These are phyloP conservation scores for Talaromyces proteolyticus DNA, from an alignment of 495 filamentous ascomycete genomes.

Conservation along the genomic window DNA sequence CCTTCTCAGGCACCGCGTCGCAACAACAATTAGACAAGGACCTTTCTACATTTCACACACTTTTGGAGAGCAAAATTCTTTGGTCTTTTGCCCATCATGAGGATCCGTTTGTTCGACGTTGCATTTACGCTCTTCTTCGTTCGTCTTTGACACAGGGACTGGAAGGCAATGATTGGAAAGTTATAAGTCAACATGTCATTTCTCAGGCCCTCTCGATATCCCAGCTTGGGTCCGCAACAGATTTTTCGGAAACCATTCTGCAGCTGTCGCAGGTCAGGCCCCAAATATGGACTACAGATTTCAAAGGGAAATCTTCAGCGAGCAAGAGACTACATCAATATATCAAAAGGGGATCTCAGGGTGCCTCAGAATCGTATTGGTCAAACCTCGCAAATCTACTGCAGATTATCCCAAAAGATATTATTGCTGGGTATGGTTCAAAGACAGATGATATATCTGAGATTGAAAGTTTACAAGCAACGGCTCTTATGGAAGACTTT, in stretches of 20 bases:
- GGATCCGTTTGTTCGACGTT: constrained; percentile 66
- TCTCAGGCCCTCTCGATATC: constrained; percentile 58
- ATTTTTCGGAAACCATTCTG: constrained; percentile 59
- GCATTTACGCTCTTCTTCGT: constrained; percentile 63
- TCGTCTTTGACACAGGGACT: constrained; percentile 50
- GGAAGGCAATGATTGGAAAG: constrained; percentile 49
- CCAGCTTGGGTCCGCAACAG: constrained; percentile 67
- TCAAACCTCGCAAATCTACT: constrained; percentile 54
- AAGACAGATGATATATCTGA: constrained; percentile 29
- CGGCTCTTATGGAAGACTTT: constrained; percentile 53
- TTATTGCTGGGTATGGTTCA: constrained; percentile 41
- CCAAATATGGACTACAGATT: constrained; percentile 67
- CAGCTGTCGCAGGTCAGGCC: constrained; percentile 57
- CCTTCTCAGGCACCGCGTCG: constrained; percentile 33
- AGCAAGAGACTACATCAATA: constrained; percentile 61
- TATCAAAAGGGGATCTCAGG: constrained; percentile 79
- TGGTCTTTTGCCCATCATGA: constrained; percentile 67
- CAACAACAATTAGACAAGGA: constrained; percentile 47
- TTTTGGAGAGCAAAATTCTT: constrained; percentile 60
- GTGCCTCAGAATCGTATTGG: constrained; percentile 67
- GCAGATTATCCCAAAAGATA: constrained; percentile 45
- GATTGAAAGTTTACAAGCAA: constrained; percentile 19
- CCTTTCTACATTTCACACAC: constrained; percentile 36
- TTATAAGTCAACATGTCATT: constrained; percentile 64
- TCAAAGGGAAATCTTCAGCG: constrained; percentile 59